Conservation (phyloP, 345 rosid species). For the Anastatica hierochuntica region DNA sequence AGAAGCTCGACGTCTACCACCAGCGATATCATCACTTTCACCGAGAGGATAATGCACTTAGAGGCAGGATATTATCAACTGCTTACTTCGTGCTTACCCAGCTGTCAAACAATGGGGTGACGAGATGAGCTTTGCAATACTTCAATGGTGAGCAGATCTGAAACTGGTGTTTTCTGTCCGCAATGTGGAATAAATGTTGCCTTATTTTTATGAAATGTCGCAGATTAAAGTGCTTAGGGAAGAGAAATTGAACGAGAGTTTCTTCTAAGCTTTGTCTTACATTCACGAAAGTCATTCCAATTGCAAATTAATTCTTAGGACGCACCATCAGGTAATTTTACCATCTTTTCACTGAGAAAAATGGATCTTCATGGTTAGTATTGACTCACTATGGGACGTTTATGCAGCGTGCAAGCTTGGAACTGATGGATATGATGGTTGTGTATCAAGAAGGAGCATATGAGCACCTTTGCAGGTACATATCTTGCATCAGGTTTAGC, state of each 20-base stretch:
- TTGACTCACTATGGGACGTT: constrained; percentile 2
- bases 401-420: constrained; percentile 93
- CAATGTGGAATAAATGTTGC: no score
- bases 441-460: constrained; percentile 98
- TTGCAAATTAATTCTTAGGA: constrained; percentile 85
- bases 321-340: constrained; percentile 79
- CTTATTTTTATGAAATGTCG: constrained; percentile 3
- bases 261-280: constrained; percentile 88
- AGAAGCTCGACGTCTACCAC: constrained; percentile 79
- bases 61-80: constrained; percentile 83
- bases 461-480: constrained; percentile 93
- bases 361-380: not conserved
- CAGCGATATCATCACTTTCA: constrained; percentile 73
- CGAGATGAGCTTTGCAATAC: no score
- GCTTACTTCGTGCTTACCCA: constrained; percentile 96
- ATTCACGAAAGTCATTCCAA: constrained; percentile 95
- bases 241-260: constrained; percentile 67
- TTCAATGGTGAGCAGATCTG: no score
- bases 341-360: no score
- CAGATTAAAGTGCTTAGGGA: constrained; percentile 86
- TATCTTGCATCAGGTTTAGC: no score
- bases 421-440: constrained; percentile 99
- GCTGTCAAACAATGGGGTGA: constrained; percentile 84
- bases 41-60: constrained; percentile 92
- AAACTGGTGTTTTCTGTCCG: no score